Conservation (phyloP, 805 yeast genomes). For the Lipomyces anomalus region DNA sequence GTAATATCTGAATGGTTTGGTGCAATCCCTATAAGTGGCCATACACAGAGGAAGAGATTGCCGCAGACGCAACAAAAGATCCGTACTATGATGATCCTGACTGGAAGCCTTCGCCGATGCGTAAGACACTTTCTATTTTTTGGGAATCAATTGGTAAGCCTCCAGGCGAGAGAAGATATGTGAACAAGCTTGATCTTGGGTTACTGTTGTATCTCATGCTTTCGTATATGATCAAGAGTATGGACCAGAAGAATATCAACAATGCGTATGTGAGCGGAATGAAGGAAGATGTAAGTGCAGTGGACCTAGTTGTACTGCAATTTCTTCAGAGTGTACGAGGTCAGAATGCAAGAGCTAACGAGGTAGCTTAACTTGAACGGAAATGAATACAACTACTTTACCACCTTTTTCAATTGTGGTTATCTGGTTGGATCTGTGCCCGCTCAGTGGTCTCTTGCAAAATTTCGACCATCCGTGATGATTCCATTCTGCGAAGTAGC, state of each 20-base stretch:
- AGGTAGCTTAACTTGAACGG: constrained; percentile 29
- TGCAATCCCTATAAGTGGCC: background rate
- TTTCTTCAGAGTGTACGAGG: constrained; percentile 48
- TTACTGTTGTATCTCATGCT: constrained; percentile 33
- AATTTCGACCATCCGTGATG: constrained; percentile 23
- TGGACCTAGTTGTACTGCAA: constrained; percentile 54
- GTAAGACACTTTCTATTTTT: constrained; percentile 11
- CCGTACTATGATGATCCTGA: constrained; percentile 22
- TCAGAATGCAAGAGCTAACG: constrained; percentile 52
- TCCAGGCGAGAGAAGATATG: constrained; percentile 30
- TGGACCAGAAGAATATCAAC: constrained; percentile 54
- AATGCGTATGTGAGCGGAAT: constrained; percentile 68
- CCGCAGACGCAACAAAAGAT: constrained; percentile 16
- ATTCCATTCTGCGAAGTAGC: constrained; percentile 27
- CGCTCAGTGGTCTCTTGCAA: constrained; percentile 29
- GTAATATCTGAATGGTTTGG: no score
- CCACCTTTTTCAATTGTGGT: constrained; percentile 41
- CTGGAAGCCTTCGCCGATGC: constrained; percentile 14
- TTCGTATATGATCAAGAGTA: constrained; percentile 45
- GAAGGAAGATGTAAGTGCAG: constrained; percentile 44
- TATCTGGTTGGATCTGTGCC: constrained; percentile 37
- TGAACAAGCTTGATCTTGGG: constrained; percentile 34
- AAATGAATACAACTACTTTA: constrained; percentile 43
- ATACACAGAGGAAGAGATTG: constrained; percentile 17
- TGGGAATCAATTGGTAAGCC: constrained; percentile 24